Percentiles rank a stretch among this genome's conserved stretches.
Evolutionary conservation across 495 filamentous ascomycete species (phyloP).

Genomic region (Massariosphaeria phaeospora): DNA sequence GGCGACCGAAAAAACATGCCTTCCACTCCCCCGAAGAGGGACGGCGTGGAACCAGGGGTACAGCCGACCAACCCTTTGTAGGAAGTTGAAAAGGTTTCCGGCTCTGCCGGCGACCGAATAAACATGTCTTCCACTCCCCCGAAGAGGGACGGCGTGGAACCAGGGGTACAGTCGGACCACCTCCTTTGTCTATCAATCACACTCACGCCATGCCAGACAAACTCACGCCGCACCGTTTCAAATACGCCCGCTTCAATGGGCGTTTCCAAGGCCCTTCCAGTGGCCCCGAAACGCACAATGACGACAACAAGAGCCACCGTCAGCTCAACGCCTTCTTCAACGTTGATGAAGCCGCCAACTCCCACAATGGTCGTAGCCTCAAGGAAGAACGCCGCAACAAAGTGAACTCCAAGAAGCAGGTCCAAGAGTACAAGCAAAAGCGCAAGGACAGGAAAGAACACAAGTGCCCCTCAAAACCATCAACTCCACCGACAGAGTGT

Average conservation of each 20-base stretch:
- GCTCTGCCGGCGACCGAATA: slow-evolving; percentile 61
- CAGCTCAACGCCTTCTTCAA: slow-evolving; percentile 97
- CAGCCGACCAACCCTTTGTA: too few species aligned
- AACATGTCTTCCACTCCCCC: slow-evolving; percentile 90
- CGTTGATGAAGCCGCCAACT: slow-evolving; percentile 94
- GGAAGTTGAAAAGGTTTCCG: too few species aligned
- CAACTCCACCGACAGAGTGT: too few species aligned
- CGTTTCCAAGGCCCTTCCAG: slow-evolving; percentile 64
- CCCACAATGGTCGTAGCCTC: slow-evolving; percentile 83
- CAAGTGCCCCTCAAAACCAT: too few species aligned
- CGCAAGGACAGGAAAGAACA: slow-evolving; percentile 79
- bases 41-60: slow-evolving; percentile 84
- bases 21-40: slow-evolving; percentile 78
- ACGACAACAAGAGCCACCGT: slow-evolving; percentile 79
- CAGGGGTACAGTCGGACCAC: slow-evolving; percentile 87
- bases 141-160: slow-evolving; percentile 83
- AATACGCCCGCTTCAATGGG: slow-evolving; percentile 85
- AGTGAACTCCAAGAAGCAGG: slow-evolving; percentile 77
- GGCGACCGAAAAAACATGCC: slow-evolving; percentile 77
- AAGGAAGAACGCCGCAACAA: slow-evolving; percentile 87
- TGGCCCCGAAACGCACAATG: slow-evolving; percentile 71
- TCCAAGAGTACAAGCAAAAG: slow-evolving; percentile 71
- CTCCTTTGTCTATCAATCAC: too few species aligned
- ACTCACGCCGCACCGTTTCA: too few species aligned
- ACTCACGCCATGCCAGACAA: too few species aligned